Conservation (phyloP, 352 stramenopile genomes). For the Thalassiosira mediterranea region DNA sequence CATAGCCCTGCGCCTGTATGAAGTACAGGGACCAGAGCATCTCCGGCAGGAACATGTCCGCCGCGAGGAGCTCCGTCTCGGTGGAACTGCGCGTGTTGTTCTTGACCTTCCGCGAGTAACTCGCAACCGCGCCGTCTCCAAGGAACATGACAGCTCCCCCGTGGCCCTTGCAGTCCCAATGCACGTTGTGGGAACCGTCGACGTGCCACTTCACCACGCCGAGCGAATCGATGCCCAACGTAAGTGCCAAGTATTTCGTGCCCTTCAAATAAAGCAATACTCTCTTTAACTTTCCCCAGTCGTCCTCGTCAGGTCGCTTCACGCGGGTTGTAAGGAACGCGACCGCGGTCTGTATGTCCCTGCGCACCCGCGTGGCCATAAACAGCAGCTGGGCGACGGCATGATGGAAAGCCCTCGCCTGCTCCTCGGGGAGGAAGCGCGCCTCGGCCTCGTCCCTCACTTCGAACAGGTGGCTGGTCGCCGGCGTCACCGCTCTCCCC, state of each 20-base stretch:
- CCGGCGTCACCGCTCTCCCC: slow-evolving; percentile 17
- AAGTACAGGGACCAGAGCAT: slow-evolving; percentile 30
- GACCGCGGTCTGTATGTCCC: slow-evolving; percentile 56
- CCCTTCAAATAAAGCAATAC: slow-evolving; percentile 53
- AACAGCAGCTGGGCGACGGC: slow-evolving; percentile 57
- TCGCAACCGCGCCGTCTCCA: slow-evolving; percentile 25
- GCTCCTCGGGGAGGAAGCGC: slow-evolving; percentile 21
- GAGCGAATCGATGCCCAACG: slow-evolving; percentile 15
- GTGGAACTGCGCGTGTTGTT: slow-evolving; percentile 40
- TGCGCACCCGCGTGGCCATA: slow-evolving; percentile 26
- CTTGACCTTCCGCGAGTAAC: slow-evolving; percentile 25
- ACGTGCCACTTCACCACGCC: slow-evolving; percentile 42
- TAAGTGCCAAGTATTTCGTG: slow-evolving; percentile 32
- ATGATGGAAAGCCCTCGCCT: slow-evolving; percentile 44
- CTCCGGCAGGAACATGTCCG: slow-evolving; percentile 5
- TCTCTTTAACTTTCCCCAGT: slow-evolving; percentile 61
- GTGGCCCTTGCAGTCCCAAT: slow-evolving; percentile 56
- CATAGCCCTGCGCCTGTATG: slow-evolving; percentile 29
- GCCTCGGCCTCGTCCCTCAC: slow-evolving; percentile 31
- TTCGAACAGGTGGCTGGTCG: slow-evolving; percentile 50
- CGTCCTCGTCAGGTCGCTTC: slow-evolving; percentile 48
- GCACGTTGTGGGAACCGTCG: slow-evolving; percentile 48
- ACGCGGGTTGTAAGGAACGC: slow-evolving; percentile 59
- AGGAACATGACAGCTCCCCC: slow-evolving; percentile 56
- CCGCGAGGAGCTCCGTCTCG: slow-evolving; percentile 20